These are phyloP conservation scores for Populus hybrid DNA, from an alignment of 441 rosid species.

Conservation along the genomic window DNA sequence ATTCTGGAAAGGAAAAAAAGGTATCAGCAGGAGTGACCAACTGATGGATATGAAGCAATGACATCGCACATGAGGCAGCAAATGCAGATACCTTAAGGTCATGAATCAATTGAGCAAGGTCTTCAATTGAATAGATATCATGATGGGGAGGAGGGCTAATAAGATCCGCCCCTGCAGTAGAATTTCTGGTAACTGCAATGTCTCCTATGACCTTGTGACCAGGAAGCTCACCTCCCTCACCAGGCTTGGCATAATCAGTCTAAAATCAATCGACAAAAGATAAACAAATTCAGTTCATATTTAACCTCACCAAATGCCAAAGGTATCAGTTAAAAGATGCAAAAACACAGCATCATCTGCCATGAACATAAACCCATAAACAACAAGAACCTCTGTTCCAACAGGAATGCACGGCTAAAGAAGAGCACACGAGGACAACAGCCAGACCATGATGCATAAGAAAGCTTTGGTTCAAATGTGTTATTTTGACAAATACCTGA, in stretches of 20 bases:
- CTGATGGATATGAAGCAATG: neutral
- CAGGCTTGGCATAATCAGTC: conserved; percentile 84
- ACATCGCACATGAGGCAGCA: neutral
- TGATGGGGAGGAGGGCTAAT: conserved; percentile 99
- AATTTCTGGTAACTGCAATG: conserved; percentile 94
- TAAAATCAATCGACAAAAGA: conserved; percentile 15
- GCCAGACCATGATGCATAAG: conserved; percentile 11
- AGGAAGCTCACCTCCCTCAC: conserved; percentile 99
- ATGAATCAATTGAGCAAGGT: conserved; percentile 97
- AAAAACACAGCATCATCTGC: conserved; percentile 62
- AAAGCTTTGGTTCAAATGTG: neutral
- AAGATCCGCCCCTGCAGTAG: conserved; percentile 99
- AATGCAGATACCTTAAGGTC: conserved; percentile 84
- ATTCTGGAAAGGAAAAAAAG: conserved; percentile 49
- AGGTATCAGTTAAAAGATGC: conserved; percentile 46
- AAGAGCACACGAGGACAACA: conserved; percentile 24
- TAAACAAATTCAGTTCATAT: conserved; percentile 25
- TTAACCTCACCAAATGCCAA: conserved; percentile 50
- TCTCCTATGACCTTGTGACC: conserved; percentile 99
- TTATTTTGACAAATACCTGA: conserved; percentile 59
- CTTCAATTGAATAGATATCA: conserved; percentile 99
- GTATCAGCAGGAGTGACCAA: conserved; percentile 4
- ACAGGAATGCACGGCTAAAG: conserved; percentile 43
- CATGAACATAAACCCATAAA: conserved; percentile 54
- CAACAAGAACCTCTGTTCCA: conserved; percentile 51